A percentile compares a stretch with the other conserved stretches of the same genome.
These are phyloP conservation scores for Gossypium turneri DNA, from an alignment of 345 rosid genomes.

Conservation along the genomic window DNA sequence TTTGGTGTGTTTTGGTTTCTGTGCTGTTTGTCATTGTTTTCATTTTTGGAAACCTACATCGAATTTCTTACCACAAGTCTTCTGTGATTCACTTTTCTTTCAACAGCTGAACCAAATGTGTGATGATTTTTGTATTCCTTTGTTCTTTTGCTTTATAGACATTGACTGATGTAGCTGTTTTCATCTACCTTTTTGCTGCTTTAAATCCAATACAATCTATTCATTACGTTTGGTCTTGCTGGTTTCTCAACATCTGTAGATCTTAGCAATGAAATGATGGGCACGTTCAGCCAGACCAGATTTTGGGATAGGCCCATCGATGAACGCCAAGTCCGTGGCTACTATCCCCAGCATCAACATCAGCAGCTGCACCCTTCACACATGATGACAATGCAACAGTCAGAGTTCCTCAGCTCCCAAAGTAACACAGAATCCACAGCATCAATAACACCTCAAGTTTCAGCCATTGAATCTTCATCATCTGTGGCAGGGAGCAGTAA, in stretches of 20 bases:
- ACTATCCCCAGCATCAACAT: slow-evolving; percentile 4
- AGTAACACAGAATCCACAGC: slow-evolving; percentile 28
- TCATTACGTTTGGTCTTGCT: not conserved
- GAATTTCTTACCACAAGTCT: not conserved
- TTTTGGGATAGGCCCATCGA: slow-evolving; percentile 35
- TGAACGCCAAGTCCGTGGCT: slow-evolving; percentile 27
- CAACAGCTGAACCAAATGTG: not conserved
- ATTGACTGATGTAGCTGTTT: slow-evolving; percentile 21
- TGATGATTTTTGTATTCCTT: slow-evolving; percentile 16
- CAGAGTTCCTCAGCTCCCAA: slow-evolving; percentile 26
- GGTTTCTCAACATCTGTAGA: slow-evolving; percentile 23
- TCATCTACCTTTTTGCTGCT: slow-evolving; percentile 15
- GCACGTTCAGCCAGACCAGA: slow-evolving; percentile 32
- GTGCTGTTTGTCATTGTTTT: slow-evolving; percentile 19
- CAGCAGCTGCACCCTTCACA: slow-evolving; percentile 14
- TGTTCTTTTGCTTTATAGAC: slow-evolving; percentile 4
- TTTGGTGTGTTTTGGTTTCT: slow-evolving; percentile 23
- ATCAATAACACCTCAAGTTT: slow-evolving; percentile 19
- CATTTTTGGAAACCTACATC: slow-evolving; percentile 8
- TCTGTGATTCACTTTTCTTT: not conserved
- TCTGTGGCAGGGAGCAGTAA: slow-evolving; percentile 15
- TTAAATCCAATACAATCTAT: slow-evolving; percentile 6
- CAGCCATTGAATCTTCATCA: slow-evolving; percentile 29
- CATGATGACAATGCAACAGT: slow-evolving; percentile 35
- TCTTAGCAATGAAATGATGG: slow-evolving; percentile 37